Evolutionary conservation across 2,329 filamentous ascomycete species (phyloP), one percentile per base, ranked within the genome.

Genomic region (Phyllosticta paracitricarpa): DNA sequence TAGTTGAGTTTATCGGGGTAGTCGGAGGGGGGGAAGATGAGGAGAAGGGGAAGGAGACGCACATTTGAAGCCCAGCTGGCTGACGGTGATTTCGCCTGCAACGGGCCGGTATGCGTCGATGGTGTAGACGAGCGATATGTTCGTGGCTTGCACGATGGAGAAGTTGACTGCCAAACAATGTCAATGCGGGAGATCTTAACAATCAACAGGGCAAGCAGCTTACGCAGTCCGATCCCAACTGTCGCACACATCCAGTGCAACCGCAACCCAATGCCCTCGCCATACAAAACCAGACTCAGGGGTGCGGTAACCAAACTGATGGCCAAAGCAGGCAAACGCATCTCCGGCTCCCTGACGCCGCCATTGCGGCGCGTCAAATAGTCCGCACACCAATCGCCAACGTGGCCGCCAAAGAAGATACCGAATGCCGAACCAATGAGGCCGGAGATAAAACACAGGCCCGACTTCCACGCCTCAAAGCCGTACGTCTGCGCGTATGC

Each of bases 31-130:
- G 19, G 19, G 19, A 22, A 22, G 19, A 22, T 9, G n/a, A 14
- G 54, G 22, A 51, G 22, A 25, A 26, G 52, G 51, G 22, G 24
- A 56, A 57, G 26, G 24, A 33, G 25, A 61, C 78, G 71, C 65
- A 77, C 78, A 79, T 70, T 84, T 84, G 67, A 84, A 84, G 0
- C 76, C 80, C 63, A 82, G 72, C 26, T 82, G 76, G 0, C 82
- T 76, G 22, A 85, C 71, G 0, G 78, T 78, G 10, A 82, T 73
- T 67, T 85, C 83, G 7, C 81, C 82, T 3, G 82, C 81, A 35
- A 84, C 76, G 0, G 82, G 82, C 0, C 82, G 77, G 67, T 84
- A 85, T 2, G 77, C 73, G 65, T 85, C 83, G 62, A 85, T 82
- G 4, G 78, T 77, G 66, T 85, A 84, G 4, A 84, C 81, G 2